Conservation (phyloP, 2,329 filamentous ascomycete genomes). For the Keithomyces neogunnii region DNA sequence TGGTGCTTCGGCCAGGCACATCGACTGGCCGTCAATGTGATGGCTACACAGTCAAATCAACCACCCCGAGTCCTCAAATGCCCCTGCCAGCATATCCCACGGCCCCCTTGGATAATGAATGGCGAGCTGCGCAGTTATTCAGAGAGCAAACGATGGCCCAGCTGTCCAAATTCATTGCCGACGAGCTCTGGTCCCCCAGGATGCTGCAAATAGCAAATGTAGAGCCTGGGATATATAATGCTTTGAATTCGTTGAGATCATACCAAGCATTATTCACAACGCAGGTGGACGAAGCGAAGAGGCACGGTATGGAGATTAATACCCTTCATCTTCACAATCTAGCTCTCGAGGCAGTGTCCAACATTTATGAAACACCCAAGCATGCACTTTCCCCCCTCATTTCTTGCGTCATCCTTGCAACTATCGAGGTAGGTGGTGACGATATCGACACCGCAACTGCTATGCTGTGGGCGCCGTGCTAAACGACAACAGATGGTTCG, state of each 20-base stretch:
- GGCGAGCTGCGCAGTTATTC: not conserved
- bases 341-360: not conserved
- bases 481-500: not conserved
- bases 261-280: not conserved
- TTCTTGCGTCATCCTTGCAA: slow-evolving; percentile 1
- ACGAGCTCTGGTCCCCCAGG: not conserved
- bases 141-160: not conserved
- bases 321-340: slow-evolving; percentile 1
- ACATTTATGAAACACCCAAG: not conserved
- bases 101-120: not conserved
- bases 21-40: slow-evolving; percentile 1
- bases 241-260: not conserved
- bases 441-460: too few relatives aligned
- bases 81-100: not conserved
- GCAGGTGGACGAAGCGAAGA: not conserved
- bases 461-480: too few relatives aligned
- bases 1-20: not conserved
- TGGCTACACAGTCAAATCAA: not conserved
- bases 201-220: not conserved
- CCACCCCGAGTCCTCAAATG: not conserved
- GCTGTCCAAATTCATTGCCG: not conserved
- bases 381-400: slow-evolving; percentile 1
- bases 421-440: not conserved
- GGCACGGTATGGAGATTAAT: not conserved
- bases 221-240: slow-evolving; percentile 2